Base-by-base conservation (phyloP, 441 rosid genomes). In the Erysimum cheiri region DNA sequence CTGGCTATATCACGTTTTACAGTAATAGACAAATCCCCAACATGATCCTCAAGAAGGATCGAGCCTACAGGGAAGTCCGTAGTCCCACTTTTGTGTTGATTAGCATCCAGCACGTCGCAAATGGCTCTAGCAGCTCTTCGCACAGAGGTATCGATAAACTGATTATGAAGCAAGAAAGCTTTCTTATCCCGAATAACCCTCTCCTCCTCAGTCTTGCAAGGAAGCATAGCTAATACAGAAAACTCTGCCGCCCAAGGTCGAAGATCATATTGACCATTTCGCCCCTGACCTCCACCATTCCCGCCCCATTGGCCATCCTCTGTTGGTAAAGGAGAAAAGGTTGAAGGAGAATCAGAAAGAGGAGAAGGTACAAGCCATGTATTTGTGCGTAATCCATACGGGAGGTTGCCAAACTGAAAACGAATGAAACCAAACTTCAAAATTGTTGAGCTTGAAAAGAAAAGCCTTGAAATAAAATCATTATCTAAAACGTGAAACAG, bases 251-350 rank as follows among this genome's bases (percentile, higher is more conserved):
- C 87, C 95, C 95, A 89, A 52, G 80, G 85, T 64, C 98, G 87
- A 67, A 68, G 74, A 60, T 87, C 87, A 68, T 80, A 80, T 71
- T 82, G 79, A 47, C 85, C 84, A 56, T 82, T 76, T 67, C 78
- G 64, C 69, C 95, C 92, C 63, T 78, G 89, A 47, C 92, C 90
- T 55, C 95, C 95, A 57, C 92, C 92, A 77, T 80, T 81, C 72
- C 95, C 95, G 33, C 89, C 90, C 92, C 85, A 89, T 15, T 72
- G 79, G 69, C 81, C 89, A 75, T 89, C 95, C 75, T 89, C 95
- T 70, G 82, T 47, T 1, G 90, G 92, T 71, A 89, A 85, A 40
- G 82, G 78, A 12, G 85, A 83, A 74, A 85, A 87, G 49, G 67
- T 73, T 24, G 83, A 78, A 19, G 82, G 80, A 69, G 80, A 85